Conservation (phyloP, 352 stramenopile genomes). For the Pythium phragmitis region DNA sequence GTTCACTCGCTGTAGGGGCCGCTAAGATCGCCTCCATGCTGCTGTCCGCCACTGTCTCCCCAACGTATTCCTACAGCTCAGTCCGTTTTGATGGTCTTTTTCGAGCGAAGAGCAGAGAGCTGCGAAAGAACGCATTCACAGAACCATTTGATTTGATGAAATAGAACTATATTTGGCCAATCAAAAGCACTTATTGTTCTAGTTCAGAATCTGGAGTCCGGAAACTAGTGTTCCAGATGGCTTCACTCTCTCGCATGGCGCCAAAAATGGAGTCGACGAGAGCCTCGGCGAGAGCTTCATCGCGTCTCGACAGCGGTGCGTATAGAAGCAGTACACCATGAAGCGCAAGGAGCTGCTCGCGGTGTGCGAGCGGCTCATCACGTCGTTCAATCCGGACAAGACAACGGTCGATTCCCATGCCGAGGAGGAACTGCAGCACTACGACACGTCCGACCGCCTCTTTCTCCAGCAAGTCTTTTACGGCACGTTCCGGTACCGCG, state of each 20-base stretch:
- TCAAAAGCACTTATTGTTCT: not conserved
- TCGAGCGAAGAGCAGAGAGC: not conserved
- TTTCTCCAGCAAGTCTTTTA: slow-evolving; percentile 91
- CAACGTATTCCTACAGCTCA: not conserved
- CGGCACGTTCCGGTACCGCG: slow-evolving; percentile 87
- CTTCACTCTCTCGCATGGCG: slow-evolving; percentile 5
- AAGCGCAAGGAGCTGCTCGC: slow-evolving; percentile 77
- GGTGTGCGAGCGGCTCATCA: slow-evolving; percentile 68
- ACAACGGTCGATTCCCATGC: slow-evolving; percentile 78
- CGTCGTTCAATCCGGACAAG: slow-evolving; percentile 73
- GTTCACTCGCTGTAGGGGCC: not conserved
- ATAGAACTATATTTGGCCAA: not conserved
- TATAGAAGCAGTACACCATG: slow-evolving; percentile 32
- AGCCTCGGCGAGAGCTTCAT: not conserved
- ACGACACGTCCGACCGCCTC: slow-evolving; percentile 43
- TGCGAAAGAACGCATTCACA: slow-evolving; percentile 13
- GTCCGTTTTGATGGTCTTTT: slow-evolving; percentile 18
- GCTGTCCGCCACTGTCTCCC: not conserved
- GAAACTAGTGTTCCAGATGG: slow-evolving; percentile 18
- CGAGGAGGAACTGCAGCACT: slow-evolving; percentile 49
- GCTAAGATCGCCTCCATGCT: slow-evolving; percentile 1
- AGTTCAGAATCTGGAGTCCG: not conserved
- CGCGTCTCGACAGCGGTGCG: not conserved
- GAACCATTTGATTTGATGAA: slow-evolving; percentile 8
- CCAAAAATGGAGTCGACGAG: slow-evolving; percentile 18